Base-by-base conservation (phyloP, 306 rosid genomes). In the Chamaecrista fasciculata region DNA sequence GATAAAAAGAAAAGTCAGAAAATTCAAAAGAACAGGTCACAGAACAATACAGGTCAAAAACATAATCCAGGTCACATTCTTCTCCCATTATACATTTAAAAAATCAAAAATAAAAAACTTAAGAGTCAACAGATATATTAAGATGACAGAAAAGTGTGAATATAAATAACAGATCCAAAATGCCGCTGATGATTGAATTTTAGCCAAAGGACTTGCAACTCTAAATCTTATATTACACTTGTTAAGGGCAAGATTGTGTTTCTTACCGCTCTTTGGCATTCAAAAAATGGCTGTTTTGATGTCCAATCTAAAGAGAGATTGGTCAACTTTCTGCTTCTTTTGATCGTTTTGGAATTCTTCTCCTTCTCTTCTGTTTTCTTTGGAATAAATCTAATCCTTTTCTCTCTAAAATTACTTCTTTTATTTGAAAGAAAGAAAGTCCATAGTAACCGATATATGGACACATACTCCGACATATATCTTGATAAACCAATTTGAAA, bases 41-140 rank as follows among this genome's bases (percentile, higher is more conserved):
- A 24, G 66, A 70, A 72, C 34, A 15, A 75, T 39, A 69, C 2
- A 63, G 69, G 65, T 63, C 70, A 71, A 70, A 49, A 61, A 24
- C 39, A 59, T 75, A 16, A 58, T 29, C 20, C 55, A 0, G 28
- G 19, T 49, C 42, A 36, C 47, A 21, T 21, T 48, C 53, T 24
- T 51, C 37, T 63, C 49, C 47, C 39, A 43, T 28, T 21, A 62
- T 25, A 34, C 33, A 29, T 62, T 50, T 77, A 15, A 25, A 68
- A 19, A 40, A 31, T 49, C 26, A 69, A 61, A 70, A 46, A 18
- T 6, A 53, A 53, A 44, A 21, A 67, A 69, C 53, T 71, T 26
- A 36, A n/a, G 70, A 3, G 67, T 24, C 21, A 66, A 51, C 34
- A 70, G 60, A 78, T 53, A 59, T 37, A 49, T 47, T n/a, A 64